Evolutionary conservation across 345 rosid genomes (phyloP), one percentile per base, ranked within the genome.

Genomic region (Lumnitzera racemosa): DNA sequence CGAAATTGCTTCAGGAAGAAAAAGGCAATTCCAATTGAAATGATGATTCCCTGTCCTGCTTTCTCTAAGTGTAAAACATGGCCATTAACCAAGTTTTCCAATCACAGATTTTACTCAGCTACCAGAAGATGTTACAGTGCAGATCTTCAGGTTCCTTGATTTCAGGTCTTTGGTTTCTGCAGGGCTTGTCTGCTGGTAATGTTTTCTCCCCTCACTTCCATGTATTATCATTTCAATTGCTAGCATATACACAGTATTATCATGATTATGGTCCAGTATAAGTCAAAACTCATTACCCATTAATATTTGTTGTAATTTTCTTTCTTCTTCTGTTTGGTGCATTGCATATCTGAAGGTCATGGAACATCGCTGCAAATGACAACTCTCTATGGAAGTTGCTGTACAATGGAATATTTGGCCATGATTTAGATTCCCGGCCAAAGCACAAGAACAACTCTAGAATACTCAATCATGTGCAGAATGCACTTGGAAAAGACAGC

Each of bases 71-170:
- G 7, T 36, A 36, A 49, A 31, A 31, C 24, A 20, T 49, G 7
- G 55, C 24, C 23, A 31, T 51, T 47, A 2, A 6, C 8, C 8
- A 24, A 17, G 62, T 56, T 27, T 52, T 20, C 51, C 3, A 6
- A 20, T 69, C 65, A 48, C 81, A 87, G 98, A 73, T 61, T 46
- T 79, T 12, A 68, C 76, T 25, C 83, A 81, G 51, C 72, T 92
- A 58, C 94, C 98, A 16, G 76, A 77, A 51, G 98, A 92, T 70
- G 72, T 85, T 72, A 76, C 86, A 47, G 25, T 73, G 51, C 83
- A 80, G 62, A 81, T 89, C 70, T 82, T 89, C 66, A 70, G 87
- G 58, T 85, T 76, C 65, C 82, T 89, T 15, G 96, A 89, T 67
- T 62, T 81, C 59, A 74, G 62, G 24, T 81, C 96, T 49, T 76